Percentiles rank a stretch among this genome's conserved stretches.
Evolutionary conservation across 495 filamentous ascomycete species (phyloP).

Genomic region (Trichoderma asperelloides): DNA sequence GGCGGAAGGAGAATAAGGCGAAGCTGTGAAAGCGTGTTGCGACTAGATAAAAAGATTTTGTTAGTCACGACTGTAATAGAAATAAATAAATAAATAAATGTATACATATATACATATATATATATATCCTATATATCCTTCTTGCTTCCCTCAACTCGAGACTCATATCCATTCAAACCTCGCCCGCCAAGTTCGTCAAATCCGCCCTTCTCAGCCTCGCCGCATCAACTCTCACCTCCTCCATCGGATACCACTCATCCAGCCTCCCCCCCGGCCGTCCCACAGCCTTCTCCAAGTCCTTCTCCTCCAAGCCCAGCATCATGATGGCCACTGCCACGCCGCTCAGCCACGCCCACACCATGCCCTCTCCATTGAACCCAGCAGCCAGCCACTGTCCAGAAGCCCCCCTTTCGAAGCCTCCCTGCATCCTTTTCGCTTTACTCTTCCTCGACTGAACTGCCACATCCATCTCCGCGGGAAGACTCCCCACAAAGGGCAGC

Average conservation of each 20-base stretch:
- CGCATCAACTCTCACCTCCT: conserved; percentile 4
- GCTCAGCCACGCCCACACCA: conserved; percentile 38
- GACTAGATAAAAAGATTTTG: too few relatives aligned
- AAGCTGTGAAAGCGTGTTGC: conserved; percentile 17
- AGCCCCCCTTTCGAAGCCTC: neutral
- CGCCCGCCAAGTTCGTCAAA: conserved; percentile 14
- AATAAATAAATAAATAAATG: too few relatives aligned
- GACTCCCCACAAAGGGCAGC: conserved; percentile 38
- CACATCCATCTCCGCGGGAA: conserved; percentile 11
- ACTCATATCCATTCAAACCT: neutral
- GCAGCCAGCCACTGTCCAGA: conserved; percentile 37
- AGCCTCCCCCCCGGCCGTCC: neutral
- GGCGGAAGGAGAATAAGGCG: conserved; percentile 30
- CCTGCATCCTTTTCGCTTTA: too few relatives aligned
- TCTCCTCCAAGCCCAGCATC: conserved; percentile 23
- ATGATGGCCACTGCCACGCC: conserved; percentile 33
- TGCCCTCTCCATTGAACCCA: conserved; percentile 40
- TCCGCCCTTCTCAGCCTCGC: conserved; percentile 19
- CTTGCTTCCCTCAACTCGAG: too few relatives aligned
- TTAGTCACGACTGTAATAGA: too few relatives aligned
- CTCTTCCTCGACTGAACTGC: too few relatives aligned
- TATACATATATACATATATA: too few relatives aligned
- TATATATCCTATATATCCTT: too few relatives aligned
- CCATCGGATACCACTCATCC: neutral
- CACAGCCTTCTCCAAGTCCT: neutral